Evolutionary conservation across 2,329 filamentous ascomycete species (phyloP), one percentile per base, ranked within the genome.

Genomic region (Aspergillus ochraceus): DNA sequence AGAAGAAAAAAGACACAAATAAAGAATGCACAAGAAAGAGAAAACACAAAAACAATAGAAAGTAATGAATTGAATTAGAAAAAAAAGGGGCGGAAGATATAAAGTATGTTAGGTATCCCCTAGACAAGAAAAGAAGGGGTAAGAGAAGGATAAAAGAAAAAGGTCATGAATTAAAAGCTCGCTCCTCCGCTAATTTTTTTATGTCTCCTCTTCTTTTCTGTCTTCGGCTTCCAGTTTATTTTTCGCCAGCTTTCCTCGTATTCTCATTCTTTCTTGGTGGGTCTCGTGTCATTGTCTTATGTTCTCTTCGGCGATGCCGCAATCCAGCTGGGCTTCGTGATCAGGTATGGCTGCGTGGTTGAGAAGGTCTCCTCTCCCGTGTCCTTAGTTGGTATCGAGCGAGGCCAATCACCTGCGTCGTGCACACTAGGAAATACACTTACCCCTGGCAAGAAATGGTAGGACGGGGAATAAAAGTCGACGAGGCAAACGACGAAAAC

Each of bases 251-350:
- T n/a, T 52, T 24, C 53, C 30, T 47, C 22, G 6, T 50, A 30
- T 8, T 26, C 45, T 53, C 17, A 24, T 20, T 30, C 29, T 29
- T 53, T 45, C n/a, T 42, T 4, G 9, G 24, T 46, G 30, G 24
- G 24, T n/a, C 19, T 46, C 11, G 29, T 29, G 12, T 50, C 45
- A 26, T 39, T 47, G 12, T 19, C 17, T 14, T 22, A 32, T 49
- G 29, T 30, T 22, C n/a, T 17, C 20, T 32, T 45, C 14, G 39
- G 39, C 24, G 20, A 52, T 42, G 54, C 30, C 54, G 29, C 57
- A 60, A 62, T 57, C 60, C 60, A 54, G 54, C 57, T 60, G 57
- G 49, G 60, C 52, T 39, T 59, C 30, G 51, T 54, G 54, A 55
- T 26, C 24, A 47, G 50, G 49, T 49, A 8, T 57, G 29, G 19